Base-by-base conservation (phyloP, 2,329 filamentous ascomycete genomes). In the Hypoxylon rubiginosum region DNA sequence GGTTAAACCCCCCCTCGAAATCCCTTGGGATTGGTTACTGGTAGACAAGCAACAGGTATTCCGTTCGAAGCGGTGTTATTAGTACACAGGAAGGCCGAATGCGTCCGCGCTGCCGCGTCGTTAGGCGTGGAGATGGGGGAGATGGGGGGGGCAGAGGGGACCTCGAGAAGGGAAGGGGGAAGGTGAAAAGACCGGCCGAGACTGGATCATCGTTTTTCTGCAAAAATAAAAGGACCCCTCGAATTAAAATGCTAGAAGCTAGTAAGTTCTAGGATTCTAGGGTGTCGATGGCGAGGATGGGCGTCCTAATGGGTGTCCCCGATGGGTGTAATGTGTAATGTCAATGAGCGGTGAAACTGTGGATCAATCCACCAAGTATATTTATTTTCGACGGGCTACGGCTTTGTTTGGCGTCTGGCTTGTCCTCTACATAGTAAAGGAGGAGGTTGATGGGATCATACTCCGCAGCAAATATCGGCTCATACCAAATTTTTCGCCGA, bases 111-210 rank as follows among this genome's bases (percentile, higher is more conserved):
- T n/a, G 26, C 26, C 26, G 26, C 26, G 26, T 48, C 45, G 52
- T 66, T 56, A 53, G 60, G 58, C 58, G 52, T 55, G 59, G 58
- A 68, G 62, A 61, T 39, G 8, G 32, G 9, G 36, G 36, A 13
- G 36, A 17, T 4, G 15, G n/a, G 39, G 39, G 39, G 39, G 39
- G n/a, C 4, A 19, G 39, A 10, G n/a, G 32, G 1, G n/a, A 19
- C 15, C 36, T 41, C 39, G 19, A 43, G 39, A 43, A 43, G 39
- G 24, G 11, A 26, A 7, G 24, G 60, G 62, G 68, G 65, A 65
- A 68, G 59, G 57, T 68, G 60, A 71, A 72, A 69, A 67, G 71
- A 67, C 70, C 69, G 68, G 73, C 68, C 68, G 71, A 72, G 71
- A 72, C 71, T 70, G 66, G 69, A 68, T 49, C 70, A 74, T 74